These are phyloP conservation scores for Myriosclerotinia curreyana DNA, from an alignment of 2,329 filamentous ascomycete species.

Conservation along the genomic window DNA sequence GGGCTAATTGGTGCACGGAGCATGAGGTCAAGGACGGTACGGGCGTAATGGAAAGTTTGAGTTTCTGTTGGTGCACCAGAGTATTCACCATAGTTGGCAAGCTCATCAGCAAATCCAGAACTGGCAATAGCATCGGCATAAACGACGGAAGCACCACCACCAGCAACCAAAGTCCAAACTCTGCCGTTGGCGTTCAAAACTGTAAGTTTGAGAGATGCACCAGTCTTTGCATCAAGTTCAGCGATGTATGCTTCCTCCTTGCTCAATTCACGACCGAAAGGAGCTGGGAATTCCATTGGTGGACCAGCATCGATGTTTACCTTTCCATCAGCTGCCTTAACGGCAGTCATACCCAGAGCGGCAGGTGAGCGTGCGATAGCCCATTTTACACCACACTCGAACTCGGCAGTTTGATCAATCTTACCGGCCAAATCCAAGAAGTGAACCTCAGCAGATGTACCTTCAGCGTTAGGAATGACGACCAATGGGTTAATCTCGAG, in stretches of 20 bases:
- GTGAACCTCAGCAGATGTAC: conserved; percentile 89
- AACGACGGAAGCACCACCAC: conserved; percentile 98
- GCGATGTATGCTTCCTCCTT: conserved; percentile 99
- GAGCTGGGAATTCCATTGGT: conserved; percentile 98
- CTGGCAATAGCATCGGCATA: conserved; percentile 99
- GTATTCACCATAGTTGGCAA: conserved; percentile 99
- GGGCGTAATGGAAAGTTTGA: conserved; percentile 98
- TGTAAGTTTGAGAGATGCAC: conserved; percentile 97
- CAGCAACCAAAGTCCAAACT: conserved; percentile 97
- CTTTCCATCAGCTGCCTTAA: conserved; percentile 64
- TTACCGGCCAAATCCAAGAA: conserved; percentile 99
- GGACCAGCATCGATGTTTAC: conserved; percentile 94
- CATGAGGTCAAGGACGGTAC: conserved; percentile 96
- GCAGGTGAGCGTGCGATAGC: conserved; percentile 88
- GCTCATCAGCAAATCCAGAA: conserved; percentile 88
- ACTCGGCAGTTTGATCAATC: conserved; percentile 98
- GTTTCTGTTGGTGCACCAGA: conserved; percentile 98
- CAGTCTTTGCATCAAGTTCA: conserved; percentile 98
- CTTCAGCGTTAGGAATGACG: conserved; percentile 90
- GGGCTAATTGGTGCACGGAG: conserved; percentile 80
- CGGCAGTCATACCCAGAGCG: conserved; percentile 76
- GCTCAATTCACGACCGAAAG: conserved; percentile 95
- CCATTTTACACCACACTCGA: conserved; percentile 99
- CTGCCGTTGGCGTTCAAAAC: conserved; percentile 88
- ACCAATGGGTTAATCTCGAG: conserved; percentile 99